A percentile compares a stretch with the other conserved stretches of the same genome.
These are phyloP conservation scores for Prunus mongolica DNA, from an alignment of 306 rosid species.

Conservation along the genomic window DNA sequence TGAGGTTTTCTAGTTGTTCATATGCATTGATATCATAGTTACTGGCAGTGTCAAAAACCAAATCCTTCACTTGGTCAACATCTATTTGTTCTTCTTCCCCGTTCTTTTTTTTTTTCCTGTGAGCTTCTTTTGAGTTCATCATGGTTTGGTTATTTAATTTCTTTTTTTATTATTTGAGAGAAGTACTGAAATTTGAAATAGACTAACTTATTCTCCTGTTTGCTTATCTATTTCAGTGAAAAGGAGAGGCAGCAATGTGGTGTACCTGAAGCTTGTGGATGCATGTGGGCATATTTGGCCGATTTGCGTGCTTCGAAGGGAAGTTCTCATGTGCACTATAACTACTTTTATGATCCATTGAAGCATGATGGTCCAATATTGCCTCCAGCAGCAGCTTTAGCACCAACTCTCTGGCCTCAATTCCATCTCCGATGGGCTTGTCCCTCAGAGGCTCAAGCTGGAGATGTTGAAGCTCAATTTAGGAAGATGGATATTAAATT, in stretches of 20 bases:
- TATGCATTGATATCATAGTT: background rate
- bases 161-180: background rate
- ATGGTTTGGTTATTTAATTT: background rate
- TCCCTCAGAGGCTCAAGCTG: constrained; percentile 74
- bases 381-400: constrained; percentile 96
- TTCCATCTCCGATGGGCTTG: constrained; percentile 97
- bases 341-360: constrained; percentile 70
- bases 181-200: background rate
- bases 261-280: constrained; percentile 80
- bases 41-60: background rate
- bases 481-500: constrained; percentile 54
- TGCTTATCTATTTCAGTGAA: constrained; percentile 52
- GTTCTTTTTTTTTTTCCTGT: background rate
- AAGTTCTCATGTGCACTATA: constrained; percentile 69
- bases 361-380: constrained; percentile 56
- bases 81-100: background rate
- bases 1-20: background rate
- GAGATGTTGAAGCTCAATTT: constrained; percentile 69
- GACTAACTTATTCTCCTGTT: constrained; percentile 23
- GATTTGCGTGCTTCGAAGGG: constrained; percentile 68
- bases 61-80: background rate
- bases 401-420: constrained; percentile 94
- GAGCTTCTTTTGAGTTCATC: background rate
- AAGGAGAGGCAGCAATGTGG: constrained; percentile 75
- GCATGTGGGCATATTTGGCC: constrained; percentile 82